Evolutionary conservation across 2,329 filamentous ascomycete genomes (phyloP).

Genomic region (Fusarium begoniae): DNA sequence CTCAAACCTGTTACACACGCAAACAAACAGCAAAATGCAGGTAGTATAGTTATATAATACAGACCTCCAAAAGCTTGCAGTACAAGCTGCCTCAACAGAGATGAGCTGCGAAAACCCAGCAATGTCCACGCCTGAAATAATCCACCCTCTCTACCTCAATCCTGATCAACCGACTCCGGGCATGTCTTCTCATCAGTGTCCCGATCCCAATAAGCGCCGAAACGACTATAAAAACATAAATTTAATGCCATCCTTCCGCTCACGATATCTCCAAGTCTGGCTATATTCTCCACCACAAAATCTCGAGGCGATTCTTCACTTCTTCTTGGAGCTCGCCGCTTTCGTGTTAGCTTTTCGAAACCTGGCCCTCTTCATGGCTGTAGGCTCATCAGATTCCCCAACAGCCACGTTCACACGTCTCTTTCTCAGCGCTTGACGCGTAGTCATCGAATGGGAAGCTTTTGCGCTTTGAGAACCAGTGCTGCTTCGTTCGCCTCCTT

Average conservation of each 20-base stretch:
- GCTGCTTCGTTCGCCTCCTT: background rate
- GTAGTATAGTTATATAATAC: slow-evolving; percentile 24
- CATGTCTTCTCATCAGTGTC: slow-evolving; percentile 24
- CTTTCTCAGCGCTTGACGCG: slow-evolving; percentile 4
- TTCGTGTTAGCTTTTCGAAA: slow-evolving; percentile 1
- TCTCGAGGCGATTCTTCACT: background rate
- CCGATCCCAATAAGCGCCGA: slow-evolving; percentile 32
- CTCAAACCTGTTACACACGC: background rate
- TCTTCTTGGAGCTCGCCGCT: background rate
- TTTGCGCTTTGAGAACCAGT: slow-evolving; percentile 1
- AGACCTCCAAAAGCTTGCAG: slow-evolving; percentile 4
- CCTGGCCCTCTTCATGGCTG: slow-evolving; percentile 4
- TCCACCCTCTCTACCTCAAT: slow-evolving; percentile 19
- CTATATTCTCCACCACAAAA: slow-evolving; percentile 3
- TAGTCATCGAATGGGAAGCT: background rate
- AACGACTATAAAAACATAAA: slow-evolving; percentile 22
- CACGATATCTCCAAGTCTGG: slow-evolving; percentile 12
- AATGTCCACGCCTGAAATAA: slow-evolving; percentile 12
- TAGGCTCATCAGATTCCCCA: background rate
- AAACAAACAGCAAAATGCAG: slow-evolving; percentile 3
- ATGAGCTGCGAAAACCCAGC: background rate
- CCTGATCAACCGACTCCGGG: slow-evolving; percentile 23
- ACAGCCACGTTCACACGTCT: background rate
- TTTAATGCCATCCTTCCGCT: slow-evolving; percentile 14
- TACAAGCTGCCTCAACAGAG: background rate